Evolutionary conservation across 2,329 filamentous ascomycete genomes (phyloP).

Genomic region (Albophoma yamanashiensis): DNA sequence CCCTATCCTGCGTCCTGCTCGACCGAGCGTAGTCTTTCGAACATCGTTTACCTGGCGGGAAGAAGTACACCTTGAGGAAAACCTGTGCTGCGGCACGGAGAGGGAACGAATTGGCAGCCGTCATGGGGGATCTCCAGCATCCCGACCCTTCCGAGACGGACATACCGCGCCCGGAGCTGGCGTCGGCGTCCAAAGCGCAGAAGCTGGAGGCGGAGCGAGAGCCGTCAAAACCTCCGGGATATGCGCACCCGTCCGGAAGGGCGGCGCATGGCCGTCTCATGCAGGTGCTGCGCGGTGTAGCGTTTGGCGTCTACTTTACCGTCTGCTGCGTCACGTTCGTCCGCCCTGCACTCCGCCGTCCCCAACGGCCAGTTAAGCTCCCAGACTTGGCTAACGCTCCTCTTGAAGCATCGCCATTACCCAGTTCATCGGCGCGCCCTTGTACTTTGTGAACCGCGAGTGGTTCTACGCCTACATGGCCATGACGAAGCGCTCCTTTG

Average conservation of each 20-base stretch:
- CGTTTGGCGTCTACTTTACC: constrained; percentile 41
- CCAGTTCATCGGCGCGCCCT: constrained; percentile 63
- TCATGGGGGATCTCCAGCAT: constrained; percentile 15
- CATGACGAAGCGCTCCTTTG: constrained; percentile 76
- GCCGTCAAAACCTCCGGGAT: background rate
- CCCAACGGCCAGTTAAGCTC: background rate
- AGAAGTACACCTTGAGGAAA: background rate
- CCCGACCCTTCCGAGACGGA: constrained; percentile 11
- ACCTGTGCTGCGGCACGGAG: background rate
- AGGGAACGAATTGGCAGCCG: background rate
- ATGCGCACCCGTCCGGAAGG: constrained; percentile 43
- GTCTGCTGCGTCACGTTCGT: constrained; percentile 38
- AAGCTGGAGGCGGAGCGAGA: background rate
- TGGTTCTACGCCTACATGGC: constrained; percentile 82
- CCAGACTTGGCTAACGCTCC: constrained; percentile 4
- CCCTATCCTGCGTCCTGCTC: background rate
- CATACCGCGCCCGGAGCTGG: constrained; percentile 7
- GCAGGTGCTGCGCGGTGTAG: constrained; percentile 41
- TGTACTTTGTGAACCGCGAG: constrained; percentile 67
- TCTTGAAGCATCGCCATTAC: constrained; percentile 53
- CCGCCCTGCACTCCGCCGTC: background rate
- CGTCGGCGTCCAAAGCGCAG: constrained; percentile 2
- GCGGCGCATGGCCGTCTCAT: constrained; percentile 38
- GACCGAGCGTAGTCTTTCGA: background rate
- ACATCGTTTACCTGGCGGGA: background rate